These are phyloP conservation scores for Gossypium stocksii DNA, from an alignment of 345 rosid genomes.

Conservation along the genomic window DNA sequence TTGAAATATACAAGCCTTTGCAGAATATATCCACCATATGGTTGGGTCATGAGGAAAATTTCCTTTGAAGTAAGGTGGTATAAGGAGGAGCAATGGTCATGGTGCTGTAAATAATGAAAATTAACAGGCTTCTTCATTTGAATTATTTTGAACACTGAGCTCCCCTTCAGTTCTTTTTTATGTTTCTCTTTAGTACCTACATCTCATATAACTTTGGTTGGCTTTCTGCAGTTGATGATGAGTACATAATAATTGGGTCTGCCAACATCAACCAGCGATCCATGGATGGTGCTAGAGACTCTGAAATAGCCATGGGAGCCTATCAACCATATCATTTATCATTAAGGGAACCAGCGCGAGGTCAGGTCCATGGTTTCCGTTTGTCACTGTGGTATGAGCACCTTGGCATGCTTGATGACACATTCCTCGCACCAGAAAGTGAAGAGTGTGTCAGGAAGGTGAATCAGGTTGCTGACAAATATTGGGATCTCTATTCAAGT, in stretches of 20 bases:
- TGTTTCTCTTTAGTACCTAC: neutral
- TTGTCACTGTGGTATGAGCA: slow-evolving; percentile 96
- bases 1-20: neutral
- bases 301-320: slow-evolving; percentile 98
- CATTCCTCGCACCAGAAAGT: slow-evolving; percentile 71
- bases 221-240: slow-evolving; percentile 77
- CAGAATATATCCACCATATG: neutral
- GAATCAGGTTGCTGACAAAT: slow-evolving; percentile 75
- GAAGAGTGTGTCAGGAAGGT: slow-evolving; percentile 61
- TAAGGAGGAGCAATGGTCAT: neutral
- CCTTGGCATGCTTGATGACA: slow-evolving; percentile 82
- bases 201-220: neutral
- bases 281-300: slow-evolving; percentile 98
- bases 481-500: slow-evolving; percentile 87
- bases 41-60: neutral
- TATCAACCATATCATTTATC: slow-evolving; percentile 89
- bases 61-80: neutral
- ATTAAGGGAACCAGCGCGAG: slow-evolving; percentile 70
- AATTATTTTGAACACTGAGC: neutral
- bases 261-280: slow-evolving; percentile 98
- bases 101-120: neutral
- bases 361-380: slow-evolving; percentile 95
- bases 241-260: slow-evolving; percentile 90
- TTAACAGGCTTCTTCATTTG: neutral
- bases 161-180: neutral